Conservation (phyloP, 768 basidiomycete species). For the Russula virescens region DNA sequence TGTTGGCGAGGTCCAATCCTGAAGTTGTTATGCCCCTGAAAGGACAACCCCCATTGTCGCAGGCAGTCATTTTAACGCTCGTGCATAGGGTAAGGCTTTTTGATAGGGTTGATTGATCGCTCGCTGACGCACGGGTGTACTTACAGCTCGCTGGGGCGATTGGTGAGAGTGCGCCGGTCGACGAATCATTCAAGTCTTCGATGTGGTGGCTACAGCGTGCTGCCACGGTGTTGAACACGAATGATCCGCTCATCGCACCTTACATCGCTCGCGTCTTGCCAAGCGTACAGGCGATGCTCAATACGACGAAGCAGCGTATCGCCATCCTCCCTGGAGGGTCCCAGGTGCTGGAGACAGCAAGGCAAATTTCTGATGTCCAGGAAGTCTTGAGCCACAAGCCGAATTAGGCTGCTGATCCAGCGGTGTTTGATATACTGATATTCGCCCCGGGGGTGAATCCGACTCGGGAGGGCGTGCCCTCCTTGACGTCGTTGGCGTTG, state of each 20-base stretch:
- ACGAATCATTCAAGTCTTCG: constrained; percentile 75
- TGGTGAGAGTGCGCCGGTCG: constrained; percentile 68
- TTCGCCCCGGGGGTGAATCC: constrained; percentile 15
- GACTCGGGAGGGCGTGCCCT: constrained; percentile 16
- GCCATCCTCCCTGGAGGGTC: constrained; percentile 70
- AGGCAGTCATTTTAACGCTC: constrained; percentile 78
- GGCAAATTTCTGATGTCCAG: constrained; percentile 69
- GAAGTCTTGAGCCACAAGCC: constrained; percentile 53
- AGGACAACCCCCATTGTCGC: constrained; percentile 64
- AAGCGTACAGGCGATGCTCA: constrained; percentile 68
- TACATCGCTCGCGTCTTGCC: constrained; percentile 79
- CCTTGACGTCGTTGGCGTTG: constrained; percentile 15
- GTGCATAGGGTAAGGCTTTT: constrained; percentile 65
- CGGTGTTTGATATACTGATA: not conserved
- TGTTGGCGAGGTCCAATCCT: constrained; percentile 68
- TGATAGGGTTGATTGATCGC: not conserved
- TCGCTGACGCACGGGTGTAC: constrained; percentile 7
- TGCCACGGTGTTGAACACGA: constrained; percentile 62
- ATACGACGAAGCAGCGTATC: constrained; percentile 74
- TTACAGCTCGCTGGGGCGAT: constrained; percentile 64
- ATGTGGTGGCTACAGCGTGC: constrained; percentile 86
- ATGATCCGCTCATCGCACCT: constrained; percentile 75
- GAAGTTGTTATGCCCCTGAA: constrained; percentile 77
- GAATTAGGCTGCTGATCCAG: constrained; percentile 5
- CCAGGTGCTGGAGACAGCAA: constrained; percentile 58